Base-by-base conservation (phyloP, 1,284 basidiomycete species). In the Pseudozyma flocculosa region DNA sequence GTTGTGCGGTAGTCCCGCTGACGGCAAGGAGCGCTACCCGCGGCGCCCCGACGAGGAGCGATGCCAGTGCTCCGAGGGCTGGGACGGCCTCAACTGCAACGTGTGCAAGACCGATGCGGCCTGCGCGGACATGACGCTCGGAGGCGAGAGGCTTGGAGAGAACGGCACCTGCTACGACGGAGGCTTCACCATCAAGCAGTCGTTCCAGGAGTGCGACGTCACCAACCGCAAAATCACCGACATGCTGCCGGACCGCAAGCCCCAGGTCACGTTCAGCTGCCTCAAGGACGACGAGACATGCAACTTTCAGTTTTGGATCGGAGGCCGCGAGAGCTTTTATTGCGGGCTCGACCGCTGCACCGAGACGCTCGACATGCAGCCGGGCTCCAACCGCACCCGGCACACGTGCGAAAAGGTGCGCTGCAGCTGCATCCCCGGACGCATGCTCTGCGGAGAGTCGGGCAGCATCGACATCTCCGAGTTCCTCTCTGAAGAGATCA, bases 401-500 rank as follows among this genome's bases (percentile, higher is more conserved):
- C 86, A 87, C 69, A 85, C 88, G 54, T 72, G 73, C 53, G 59
- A 63, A 26, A 85, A 87, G 64, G 87, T 97, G 50, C 83, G 87
- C 69, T 97, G 94, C 80, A 86, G 85, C 53, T 98, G 94, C 76
- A 87, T 98, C 13, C 90, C 93, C 0, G 91, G 85, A 2, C 82
- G 89, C 42, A 97, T 97, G 83, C 85, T 98, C 5, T 98, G 94
- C 71, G 94, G 94, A 13, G 92, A 98, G 78, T 85, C 90, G 45
- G 94, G 93, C 14, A 94, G 90, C 72, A 86, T 98, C 92, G 92
- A 97, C 78, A 96, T 98, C 69, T 86, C 87, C 50, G 94, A 98
- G 56, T 97, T 97, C 79, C 82, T 98, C 60, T 84, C 80, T 22
- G 87, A 95, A 68, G 86, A 90, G 70, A 95, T 97, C 79, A 88